Percentiles rank a stretch among this genome's conserved stretches.
Conservation (phyloP, 768 basidiomycete species). For the Trametes punicea region DNA sequence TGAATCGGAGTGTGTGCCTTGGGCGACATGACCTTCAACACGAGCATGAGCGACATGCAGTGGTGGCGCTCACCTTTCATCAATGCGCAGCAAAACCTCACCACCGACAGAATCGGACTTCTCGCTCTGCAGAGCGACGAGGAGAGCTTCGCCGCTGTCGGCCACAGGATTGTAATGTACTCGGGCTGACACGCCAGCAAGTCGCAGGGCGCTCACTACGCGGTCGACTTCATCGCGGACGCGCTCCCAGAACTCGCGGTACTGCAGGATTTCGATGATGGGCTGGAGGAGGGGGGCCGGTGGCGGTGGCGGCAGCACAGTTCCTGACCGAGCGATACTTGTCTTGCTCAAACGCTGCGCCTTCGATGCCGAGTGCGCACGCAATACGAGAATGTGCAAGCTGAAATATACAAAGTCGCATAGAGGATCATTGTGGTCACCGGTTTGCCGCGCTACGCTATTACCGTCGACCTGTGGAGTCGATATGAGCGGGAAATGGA, state of each 20-base stretch:
- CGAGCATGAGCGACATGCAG: background rate
- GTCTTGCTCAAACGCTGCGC: constrained; percentile 34
- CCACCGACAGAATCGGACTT: constrained; percentile 52
- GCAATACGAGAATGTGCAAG: constrained; percentile 62
- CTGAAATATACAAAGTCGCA: constrained; percentile 69
- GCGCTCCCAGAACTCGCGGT: constrained; percentile 67
- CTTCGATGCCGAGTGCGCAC: constrained; percentile 52
- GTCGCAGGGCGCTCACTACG: constrained; percentile 45
- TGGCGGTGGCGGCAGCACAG: constrained; percentile 16
- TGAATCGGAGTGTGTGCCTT: constrained; percentile 74
- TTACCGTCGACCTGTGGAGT: constrained; percentile 29
- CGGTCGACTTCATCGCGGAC: constrained; percentile 56
- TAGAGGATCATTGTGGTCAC: constrained; percentile 23
- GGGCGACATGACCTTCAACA: background rate
- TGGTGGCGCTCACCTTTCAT: constrained; percentile 47
- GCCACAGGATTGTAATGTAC: constrained; percentile 64
- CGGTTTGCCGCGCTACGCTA: background rate
- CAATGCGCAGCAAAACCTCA: constrained; percentile 70
- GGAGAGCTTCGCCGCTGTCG: constrained; percentile 59
- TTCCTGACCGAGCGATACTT: constrained; percentile 24
- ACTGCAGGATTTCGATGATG: constrained; percentile 76
- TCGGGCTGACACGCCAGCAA: constrained; percentile 52
- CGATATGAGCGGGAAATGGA: background rate
- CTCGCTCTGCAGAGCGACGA: constrained; percentile 45
- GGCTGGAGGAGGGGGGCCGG: constrained; percentile 63